phyloP scores from a whole-genome alignment of 2,329 filamentous ascomycete genomes.

The Acephala macrosclerotiorum region DNA sequence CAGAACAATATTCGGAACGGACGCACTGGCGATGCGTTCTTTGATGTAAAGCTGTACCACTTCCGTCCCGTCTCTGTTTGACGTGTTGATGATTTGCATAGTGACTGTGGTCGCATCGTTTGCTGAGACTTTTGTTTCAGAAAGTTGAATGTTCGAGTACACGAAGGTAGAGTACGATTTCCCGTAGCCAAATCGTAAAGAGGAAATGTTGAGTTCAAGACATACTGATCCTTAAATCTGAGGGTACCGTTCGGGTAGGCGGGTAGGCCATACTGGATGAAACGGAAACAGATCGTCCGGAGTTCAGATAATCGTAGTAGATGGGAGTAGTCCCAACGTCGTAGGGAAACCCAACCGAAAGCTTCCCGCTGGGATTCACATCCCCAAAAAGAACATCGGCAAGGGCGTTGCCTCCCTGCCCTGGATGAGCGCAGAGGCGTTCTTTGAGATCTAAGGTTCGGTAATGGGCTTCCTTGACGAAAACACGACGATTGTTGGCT shows the following conservation, averaged over 20 bases:
- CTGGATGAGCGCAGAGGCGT: constrained; percentile 64
- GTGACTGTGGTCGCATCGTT: constrained; percentile 60
- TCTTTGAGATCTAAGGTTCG: constrained; percentile 73
- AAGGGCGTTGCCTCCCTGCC: constrained; percentile 84
- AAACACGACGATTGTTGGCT: constrained; percentile 83
- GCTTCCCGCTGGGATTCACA: constrained; percentile 70
- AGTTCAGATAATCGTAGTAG: constrained; percentile 78
- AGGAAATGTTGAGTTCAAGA: constrained; percentile 78
- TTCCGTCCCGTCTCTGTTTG: constrained; percentile 55
- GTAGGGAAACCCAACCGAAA: constrained; percentile 76
- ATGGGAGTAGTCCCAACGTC: constrained; percentile 73
- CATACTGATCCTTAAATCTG: constrained; percentile 86
- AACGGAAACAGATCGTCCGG: constrained; percentile 74
- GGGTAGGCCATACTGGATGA: too few species aligned
- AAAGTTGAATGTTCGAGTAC: constrained; percentile 56
- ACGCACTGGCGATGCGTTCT: constrained; percentile 58
- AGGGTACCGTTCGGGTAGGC: constrained; percentile 79
- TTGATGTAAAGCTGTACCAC: constrained; percentile 65
- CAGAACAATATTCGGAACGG: constrained; percentile 71
- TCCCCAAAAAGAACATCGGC: constrained; percentile 82
- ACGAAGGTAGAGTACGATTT: constrained; percentile 72
- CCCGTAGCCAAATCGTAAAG: constrained; percentile 89
- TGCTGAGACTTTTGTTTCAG: constrained; percentile 43
- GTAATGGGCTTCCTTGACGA: constrained; percentile 81
- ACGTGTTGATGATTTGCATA: constrained; percentile 65